A percentile compares a stretch with the other conserved stretches of the same genome.
Evolutionary conservation across 1,284 basidiomycete species (phyloP).

Genomic region (Trichosporon coremiiforme): DNA sequence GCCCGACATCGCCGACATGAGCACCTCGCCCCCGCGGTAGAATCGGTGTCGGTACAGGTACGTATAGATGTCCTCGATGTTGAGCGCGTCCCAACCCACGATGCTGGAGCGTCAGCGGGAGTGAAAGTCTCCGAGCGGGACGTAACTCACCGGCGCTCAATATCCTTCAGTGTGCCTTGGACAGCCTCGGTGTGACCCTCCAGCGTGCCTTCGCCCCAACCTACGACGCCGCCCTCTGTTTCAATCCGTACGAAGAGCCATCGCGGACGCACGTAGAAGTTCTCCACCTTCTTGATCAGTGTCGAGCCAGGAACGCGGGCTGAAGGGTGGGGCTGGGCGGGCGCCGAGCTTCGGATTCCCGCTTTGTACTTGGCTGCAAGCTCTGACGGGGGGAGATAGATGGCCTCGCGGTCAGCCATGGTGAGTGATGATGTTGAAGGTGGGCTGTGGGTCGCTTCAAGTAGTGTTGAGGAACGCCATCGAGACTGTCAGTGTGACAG

Average conservation of each 20-base stretch:
- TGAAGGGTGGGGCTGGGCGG: slow-evolving; percentile 38
- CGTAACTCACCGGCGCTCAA: slow-evolving; percentile 60
- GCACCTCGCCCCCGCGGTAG: slow-evolving; percentile 70
- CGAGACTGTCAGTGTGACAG: not conserved
- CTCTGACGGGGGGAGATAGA: slow-evolving; percentile 50
- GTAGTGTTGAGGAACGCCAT: not conserved
- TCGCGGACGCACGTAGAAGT: slow-evolving; percentile 70
- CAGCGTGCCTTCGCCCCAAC: slow-evolving; percentile 62
- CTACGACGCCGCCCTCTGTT: slow-evolving; percentile 67
- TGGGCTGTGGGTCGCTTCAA: not conserved
- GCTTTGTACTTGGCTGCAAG: slow-evolving; percentile 45
- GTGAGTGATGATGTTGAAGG: not conserved
- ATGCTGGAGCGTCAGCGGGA: slow-evolving; percentile 35
- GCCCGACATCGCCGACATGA: slow-evolving; percentile 64
- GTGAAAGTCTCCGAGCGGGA: not conserved
- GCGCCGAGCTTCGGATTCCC: slow-evolving; percentile 42
- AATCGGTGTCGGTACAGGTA: slow-evolving; percentile 68
- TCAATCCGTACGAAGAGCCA: slow-evolving; percentile 77
- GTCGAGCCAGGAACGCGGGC: slow-evolving; percentile 34
- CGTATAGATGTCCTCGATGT: slow-evolving; percentile 65
- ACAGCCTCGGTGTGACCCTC: slow-evolving; percentile 69
- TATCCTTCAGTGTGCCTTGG: slow-evolving; percentile 68
- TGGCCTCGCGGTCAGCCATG: slow-evolving; percentile 34
- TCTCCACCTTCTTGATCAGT: slow-evolving; percentile 54
- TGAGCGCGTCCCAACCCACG: slow-evolving; percentile 65